Evolutionary conservation across 148 eudicot species (phyloP), one percentile per base, ranked within the genome.

Genomic region (Diospyros kaki): DNA sequence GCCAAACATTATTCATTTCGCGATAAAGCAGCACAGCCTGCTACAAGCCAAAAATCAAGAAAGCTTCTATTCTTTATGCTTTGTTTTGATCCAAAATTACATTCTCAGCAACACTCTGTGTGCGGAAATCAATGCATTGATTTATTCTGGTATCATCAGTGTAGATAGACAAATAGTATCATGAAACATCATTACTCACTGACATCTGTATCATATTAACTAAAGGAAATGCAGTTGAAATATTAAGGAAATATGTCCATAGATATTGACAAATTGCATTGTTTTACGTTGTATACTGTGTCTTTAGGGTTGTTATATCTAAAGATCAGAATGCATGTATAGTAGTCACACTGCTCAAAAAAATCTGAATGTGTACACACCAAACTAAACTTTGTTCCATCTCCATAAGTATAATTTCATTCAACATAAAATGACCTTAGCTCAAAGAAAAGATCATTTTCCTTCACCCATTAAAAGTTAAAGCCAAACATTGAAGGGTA

Each of bases 401-500:
- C 28, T 55, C 52, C 64, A 46, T 60, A 55, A n/a, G 3, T 17
- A 28, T 15, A 66, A 55, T 40, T 45, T 54, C n/a, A 48, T 43
- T 45, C 53, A 72, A 63, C 53, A 48, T 4, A 14, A 55, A 71
- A 53, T 4, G 18, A 64, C 70, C 13, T 41, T 42, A 41, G 38
- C 55, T 48, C 43, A 40, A 39, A 67, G 38, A 76, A 56, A 13
- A 44, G 53, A 28, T 43, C 39, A 2, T 17, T 52, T 70, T 40
- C 64, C 54, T 77, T 18, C 54, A 18, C 42, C 59, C 28, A 2
- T 54, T 55, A 42, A 70, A 4, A 17, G 18, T 0, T 28, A 48
- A 39, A 63, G 66, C 52, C 58, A 69, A 50, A 53, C 8, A 48
- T 3, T 68, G 53, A 60, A 67, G 42, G 71, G 81, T 54, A 46